Evolutionary conservation across 2,329 filamentous ascomycete genomes (phyloP).

Genomic region (Monilinia fructigena): DNA sequence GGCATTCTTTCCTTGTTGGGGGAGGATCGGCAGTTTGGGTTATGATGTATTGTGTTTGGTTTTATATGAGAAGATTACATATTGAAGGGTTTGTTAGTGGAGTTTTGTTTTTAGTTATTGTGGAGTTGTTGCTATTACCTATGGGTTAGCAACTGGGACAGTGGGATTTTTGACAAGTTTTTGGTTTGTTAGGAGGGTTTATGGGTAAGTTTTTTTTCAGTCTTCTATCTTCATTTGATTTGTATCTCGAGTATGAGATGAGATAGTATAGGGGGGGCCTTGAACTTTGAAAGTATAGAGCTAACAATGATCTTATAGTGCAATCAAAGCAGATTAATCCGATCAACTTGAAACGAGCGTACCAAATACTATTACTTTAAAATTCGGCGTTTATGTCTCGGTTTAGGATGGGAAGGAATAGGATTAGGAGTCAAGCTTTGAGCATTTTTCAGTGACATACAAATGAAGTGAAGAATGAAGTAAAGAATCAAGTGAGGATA

Average conservation of each 20-base stretch:
- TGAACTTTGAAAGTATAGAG: too few species aligned
- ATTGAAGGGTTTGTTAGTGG: constrained; percentile 77
- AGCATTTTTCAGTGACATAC: not conserved
- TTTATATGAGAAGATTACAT: constrained; percentile 76
- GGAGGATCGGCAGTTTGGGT: constrained; percentile 77
- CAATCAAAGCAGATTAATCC: constrained; percentile 23
- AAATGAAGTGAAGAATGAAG: not conserved
- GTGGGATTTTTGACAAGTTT: constrained; percentile 83
- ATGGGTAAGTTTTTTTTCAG: constrained; percentile 57
- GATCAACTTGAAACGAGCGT: not conserved
- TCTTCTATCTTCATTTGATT: not conserved
- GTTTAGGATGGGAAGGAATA: not conserved
- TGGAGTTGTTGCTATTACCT: constrained; percentile 76
- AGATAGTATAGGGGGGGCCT: too few species aligned
- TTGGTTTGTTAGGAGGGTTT: constrained; percentile 80
- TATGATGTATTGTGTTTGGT: constrained; percentile 80
- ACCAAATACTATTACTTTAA: not conserved
- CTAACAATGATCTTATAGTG: not conserved
- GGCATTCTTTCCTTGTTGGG: constrained; percentile 81
- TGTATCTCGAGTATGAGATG: not conserved
- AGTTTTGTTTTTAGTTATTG: constrained; percentile 84
- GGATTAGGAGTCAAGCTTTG: not conserved
- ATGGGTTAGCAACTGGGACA: constrained; percentile 77
- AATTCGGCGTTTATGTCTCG: constrained; percentile 5
- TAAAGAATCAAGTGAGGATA: not conserved